These are phyloP conservation scores for Hamamelis virginiana DNA, from an alignment of 164 flowering plant species.

Conservation along the genomic window DNA sequence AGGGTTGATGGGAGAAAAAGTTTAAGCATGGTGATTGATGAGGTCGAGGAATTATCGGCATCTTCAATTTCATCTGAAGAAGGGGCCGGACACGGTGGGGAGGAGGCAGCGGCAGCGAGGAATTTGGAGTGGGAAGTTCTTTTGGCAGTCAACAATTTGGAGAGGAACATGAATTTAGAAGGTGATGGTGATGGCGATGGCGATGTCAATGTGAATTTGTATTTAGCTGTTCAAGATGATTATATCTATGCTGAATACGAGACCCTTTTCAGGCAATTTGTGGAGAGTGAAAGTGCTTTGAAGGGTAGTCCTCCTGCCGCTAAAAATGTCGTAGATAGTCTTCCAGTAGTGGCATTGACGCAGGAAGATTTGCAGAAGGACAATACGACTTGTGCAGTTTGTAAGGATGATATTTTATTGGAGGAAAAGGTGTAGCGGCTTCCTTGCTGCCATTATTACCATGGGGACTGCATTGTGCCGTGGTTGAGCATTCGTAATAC, in stretches of 20 bases:
- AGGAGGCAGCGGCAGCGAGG: conserved; percentile 9
- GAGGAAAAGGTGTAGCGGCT: conserved; percentile 59
- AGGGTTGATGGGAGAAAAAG: conserved; percentile 15
- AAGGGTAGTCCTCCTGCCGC: conserved; percentile 65
- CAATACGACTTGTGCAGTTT: conserved; percentile 56
- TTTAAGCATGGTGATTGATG: conserved; percentile 19
- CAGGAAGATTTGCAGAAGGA: conserved; percentile 21
- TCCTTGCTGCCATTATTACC: conserved; percentile 85
- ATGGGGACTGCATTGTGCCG: conserved; percentile 74
- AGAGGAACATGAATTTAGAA: conserved; percentile 21
- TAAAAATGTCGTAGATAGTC: conserved; percentile 41
- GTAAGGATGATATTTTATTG: conserved; percentile 53
- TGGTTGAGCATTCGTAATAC: conserved; percentile 76
- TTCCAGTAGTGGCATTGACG: conserved; percentile 36
- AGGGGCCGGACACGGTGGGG: conserved; percentile 8
- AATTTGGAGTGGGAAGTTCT: conserved; percentile 49
- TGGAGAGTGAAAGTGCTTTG: conserved; percentile 32
- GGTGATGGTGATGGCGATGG: conserved; percentile 20
- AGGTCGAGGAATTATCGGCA: conserved; percentile 21
- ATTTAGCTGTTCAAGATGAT: conserved; percentile 28
- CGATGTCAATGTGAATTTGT: no score
- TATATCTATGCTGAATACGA: conserved; percentile 37
- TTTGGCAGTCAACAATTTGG: conserved; percentile 36
- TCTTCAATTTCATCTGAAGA: conserved; percentile 22
- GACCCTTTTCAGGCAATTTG: conserved; percentile 40